phyloP scores from a whole-genome alignment of 1,139 yeast species.

The Geotrichum phurueaensis region DNA sequence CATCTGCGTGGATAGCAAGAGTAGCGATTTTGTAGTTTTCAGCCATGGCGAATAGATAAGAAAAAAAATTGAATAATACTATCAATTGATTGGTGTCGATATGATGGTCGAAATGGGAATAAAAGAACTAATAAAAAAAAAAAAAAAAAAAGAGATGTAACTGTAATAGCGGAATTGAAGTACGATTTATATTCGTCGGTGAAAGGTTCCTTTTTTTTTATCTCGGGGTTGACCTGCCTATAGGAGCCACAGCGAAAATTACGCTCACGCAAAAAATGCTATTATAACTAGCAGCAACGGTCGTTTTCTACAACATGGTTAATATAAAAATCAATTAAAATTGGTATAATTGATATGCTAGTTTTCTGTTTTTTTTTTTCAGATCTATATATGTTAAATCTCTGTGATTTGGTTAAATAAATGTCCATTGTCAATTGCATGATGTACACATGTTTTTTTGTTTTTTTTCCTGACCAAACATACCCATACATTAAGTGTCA shows the following conservation, averaged over 20 bases:
- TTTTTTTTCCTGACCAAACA: too few relatives aligned
- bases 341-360: too few relatives aligned
- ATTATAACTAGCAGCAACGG: neutral
- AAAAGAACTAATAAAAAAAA: neutral
- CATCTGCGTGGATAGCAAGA: conserved; percentile 32
- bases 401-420: too few relatives aligned
- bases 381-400: too few relatives aligned
- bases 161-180: neutral
- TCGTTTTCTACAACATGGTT: neutral
- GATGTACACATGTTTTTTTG: too few relatives aligned
- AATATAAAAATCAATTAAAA: too few relatives aligned
- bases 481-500: too few relatives aligned
- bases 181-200: neutral
- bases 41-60: neutral
- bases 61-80: neutral
- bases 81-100: neutral
- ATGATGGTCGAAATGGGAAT: neutral
- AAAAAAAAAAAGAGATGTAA: neutral
- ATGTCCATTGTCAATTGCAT: too few relatives aligned
- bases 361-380: too few relatives aligned
- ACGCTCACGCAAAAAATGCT: neutral
- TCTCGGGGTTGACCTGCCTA: neutral
- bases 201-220: too few relatives aligned
- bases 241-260: neutral
- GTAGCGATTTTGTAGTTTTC: conserved; percentile 17